Percentiles rank a stretch among this genome's conserved stretches.
phyloP scores from a whole-genome alignment of 1,284 basidiomycete genomes.

The Puccinia coronata region DNA sequence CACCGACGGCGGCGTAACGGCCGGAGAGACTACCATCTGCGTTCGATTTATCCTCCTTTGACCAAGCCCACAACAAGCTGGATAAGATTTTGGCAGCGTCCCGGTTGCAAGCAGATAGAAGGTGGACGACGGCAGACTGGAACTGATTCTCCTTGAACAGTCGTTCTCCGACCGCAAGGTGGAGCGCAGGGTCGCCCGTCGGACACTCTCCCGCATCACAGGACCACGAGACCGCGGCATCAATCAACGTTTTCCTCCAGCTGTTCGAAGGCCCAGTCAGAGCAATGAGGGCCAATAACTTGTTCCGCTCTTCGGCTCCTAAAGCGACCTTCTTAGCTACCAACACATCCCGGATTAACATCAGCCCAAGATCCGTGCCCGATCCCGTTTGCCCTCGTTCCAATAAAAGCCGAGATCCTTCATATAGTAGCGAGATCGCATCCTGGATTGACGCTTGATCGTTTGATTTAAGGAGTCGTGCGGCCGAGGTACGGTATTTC shows the following conservation, averaged over 20 bases:
- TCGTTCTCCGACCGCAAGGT: constrained; percentile 21
- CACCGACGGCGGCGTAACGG: constrained; percentile 31
- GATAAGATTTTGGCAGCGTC: constrained; percentile 25
- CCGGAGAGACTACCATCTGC: constrained; percentile 15
- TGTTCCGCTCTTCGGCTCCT: constrained; percentile 22
- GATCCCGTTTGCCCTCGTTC: constrained; percentile 28
- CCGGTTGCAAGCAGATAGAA: constrained; percentile 19
- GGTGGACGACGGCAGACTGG: constrained; percentile 18
- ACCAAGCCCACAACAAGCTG: constrained; percentile 41
- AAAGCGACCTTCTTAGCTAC: background rate
- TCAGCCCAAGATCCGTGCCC: constrained; percentile 39
- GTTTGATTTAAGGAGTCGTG: constrained; percentile 40
- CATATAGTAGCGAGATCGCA: constrained; percentile 32
- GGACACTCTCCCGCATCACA: constrained; percentile 15
- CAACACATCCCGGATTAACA: constrained; percentile 39
- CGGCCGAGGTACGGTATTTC: constrained; percentile 46
- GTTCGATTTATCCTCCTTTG: constrained; percentile 18
- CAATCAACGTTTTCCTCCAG: constrained; percentile 44
- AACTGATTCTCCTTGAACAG: constrained; percentile 30
- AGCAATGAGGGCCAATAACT: constrained; percentile 27
- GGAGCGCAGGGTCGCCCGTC: constrained; percentile 18
- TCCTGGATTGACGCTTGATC: constrained; percentile 29
- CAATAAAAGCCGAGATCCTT: constrained; percentile 35
- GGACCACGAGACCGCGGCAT: constrained; percentile 30
- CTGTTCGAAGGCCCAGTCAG: constrained; percentile 4